A percentile compares a stretch with the other conserved stretches of the same genome.
phyloP scores from a whole-genome alignment of 257 asterid genomes.

The Eustoma russellianum region DNA sequence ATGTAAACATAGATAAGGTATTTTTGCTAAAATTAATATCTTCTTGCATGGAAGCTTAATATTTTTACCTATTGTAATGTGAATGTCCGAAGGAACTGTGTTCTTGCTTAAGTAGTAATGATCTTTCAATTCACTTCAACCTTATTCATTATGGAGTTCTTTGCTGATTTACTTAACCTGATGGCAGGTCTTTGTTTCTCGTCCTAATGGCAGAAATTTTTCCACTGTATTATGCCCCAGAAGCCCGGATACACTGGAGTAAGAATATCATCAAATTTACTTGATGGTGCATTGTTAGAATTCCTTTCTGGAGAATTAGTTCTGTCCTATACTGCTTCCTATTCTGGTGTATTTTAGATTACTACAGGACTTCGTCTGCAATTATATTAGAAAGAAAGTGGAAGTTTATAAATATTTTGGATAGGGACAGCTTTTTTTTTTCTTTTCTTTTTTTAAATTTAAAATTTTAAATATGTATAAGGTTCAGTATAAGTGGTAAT shows the following conservation, averaged over 20 bases:
- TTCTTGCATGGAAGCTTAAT: too few species aligned
- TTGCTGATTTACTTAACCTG: constrained; percentile 7
- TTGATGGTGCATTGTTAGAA: constrained; percentile 6
- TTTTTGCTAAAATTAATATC: too few species aligned
- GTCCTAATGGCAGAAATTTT: constrained; percentile 57
- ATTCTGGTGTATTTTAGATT: neutral
- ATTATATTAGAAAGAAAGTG: constrained; percentile 6
- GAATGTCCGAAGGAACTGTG: neutral
- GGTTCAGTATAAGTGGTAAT: constrained; percentile 13
- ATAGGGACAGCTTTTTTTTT: neutral
- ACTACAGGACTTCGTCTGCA: neutral
- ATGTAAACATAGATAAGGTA: too few species aligned
- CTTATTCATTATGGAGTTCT: neutral
- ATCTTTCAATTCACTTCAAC: neutral
- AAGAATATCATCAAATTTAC: constrained; percentile 19
- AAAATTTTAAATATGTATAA: neutral
- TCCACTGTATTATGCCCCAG: constrained; percentile 77
- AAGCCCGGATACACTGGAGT: constrained; percentile 44
- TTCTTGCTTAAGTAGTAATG: neutral
- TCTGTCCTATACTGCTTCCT: neutral
- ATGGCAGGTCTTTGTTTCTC: constrained; percentile 73
- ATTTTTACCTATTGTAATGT: too few species aligned
- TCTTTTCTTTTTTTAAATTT: too few species aligned
- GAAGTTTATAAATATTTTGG: neutral
- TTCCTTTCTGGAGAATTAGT: constrained; percentile 8